A percentile compares a stretch with the other conserved stretches of the same genome.
phyloP scores from a whole-genome alignment of 768 basidiomycete genomes.

The Boletus tomentosulus region DNA sequence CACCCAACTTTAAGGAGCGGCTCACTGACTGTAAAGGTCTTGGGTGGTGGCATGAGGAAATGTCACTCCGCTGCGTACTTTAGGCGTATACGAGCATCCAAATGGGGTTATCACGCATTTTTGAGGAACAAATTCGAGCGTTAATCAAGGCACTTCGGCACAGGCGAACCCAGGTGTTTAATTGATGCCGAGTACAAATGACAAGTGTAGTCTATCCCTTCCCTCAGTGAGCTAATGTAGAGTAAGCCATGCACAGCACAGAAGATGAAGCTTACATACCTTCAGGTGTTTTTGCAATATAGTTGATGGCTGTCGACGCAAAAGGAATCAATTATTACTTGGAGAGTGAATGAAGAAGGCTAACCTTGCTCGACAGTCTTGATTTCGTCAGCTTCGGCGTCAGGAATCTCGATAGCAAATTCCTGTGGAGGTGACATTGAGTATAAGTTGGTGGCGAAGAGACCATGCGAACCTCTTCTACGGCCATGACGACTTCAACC shows the following conservation, averaged over 20 bases:
- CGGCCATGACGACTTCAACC: conserved; percentile 98
- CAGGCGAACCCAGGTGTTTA: conserved; percentile 6
- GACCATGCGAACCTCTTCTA: conserved; percentile 69
- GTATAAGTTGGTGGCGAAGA: conserved; percentile 2
- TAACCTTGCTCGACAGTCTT: conserved; percentile 87
- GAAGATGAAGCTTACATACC: conserved; percentile 42
- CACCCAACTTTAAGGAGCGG: conserved; percentile 54
- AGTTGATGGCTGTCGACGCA: conserved; percentile 73
- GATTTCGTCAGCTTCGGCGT: conserved; percentile 93
- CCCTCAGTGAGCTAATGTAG: conserved; percentile 44
- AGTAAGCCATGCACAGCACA: conserved; percentile 8
- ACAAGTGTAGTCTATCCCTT: conserved; percentile 7
- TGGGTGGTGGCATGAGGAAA: conserved; percentile 8
- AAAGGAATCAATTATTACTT: conserved; percentile 5
- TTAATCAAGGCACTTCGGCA: not conserved
- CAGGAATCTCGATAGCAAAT: conserved; percentile 96
- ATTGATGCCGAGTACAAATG: conserved; percentile 20
- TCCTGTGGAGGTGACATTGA: conserved; percentile 50
- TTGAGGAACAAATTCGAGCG: not conserved
- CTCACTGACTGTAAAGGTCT: conserved; percentile 21
- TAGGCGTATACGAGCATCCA: conserved; percentile 6
- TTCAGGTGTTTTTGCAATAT: conserved; percentile 90
- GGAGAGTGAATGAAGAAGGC: conserved; percentile 16
- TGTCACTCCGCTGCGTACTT: not conserved
- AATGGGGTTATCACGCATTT: conserved; percentile 7